Conservation (phyloP, 768 basidiomycete genomes). For the Harrya chromipes region DNA sequence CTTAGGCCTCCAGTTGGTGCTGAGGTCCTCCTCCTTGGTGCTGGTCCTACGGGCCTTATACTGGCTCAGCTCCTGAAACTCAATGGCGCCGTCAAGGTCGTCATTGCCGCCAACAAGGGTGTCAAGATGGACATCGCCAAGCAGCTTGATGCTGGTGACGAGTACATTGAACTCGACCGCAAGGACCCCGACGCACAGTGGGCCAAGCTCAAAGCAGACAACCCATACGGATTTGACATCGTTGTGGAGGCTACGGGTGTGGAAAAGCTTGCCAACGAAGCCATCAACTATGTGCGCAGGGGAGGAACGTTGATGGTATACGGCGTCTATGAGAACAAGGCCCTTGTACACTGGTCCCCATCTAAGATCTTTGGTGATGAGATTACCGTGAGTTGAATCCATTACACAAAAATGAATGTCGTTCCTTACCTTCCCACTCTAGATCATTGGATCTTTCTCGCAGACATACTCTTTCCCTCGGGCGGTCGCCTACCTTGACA, state of each 20-base stretch:
- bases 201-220: conserved; percentile 72
- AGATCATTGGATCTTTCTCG: conserved; percentile 91
- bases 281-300: conserved; percentile 85
- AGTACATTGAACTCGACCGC: conserved; percentile 83
- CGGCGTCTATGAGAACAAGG: conserved; percentile 87
- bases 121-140: conserved; percentile 88
- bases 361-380: conserved; percentile 77
- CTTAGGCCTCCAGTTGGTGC: conserved; percentile 78
- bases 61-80: conserved; percentile 84
- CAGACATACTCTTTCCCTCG: conserved; percentile 90
- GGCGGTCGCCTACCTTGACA: conserved; percentile 85
- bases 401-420: not conserved
- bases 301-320: conserved; percentile 87
- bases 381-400: conserved; percentile 43
- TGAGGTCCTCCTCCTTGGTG: conserved; percentile 81
- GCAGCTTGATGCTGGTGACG: conserved; percentile 74
- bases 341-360: conserved; percentile 82
- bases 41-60: conserved; percentile 92
- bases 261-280: conserved; percentile 81
- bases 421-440: not conserved
- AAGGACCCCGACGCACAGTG: conserved; percentile 73
- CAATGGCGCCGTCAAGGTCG: conserved; percentile 78
- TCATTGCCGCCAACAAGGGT: conserved; percentile 87
- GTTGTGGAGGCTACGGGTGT: conserved; percentile 80
- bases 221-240: conserved; percentile 89